These are phyloP conservation scores for Cladosporium sp. DNA, from an alignment of 2,329 filamentous ascomycete genomes.

Conservation along the genomic window DNA sequence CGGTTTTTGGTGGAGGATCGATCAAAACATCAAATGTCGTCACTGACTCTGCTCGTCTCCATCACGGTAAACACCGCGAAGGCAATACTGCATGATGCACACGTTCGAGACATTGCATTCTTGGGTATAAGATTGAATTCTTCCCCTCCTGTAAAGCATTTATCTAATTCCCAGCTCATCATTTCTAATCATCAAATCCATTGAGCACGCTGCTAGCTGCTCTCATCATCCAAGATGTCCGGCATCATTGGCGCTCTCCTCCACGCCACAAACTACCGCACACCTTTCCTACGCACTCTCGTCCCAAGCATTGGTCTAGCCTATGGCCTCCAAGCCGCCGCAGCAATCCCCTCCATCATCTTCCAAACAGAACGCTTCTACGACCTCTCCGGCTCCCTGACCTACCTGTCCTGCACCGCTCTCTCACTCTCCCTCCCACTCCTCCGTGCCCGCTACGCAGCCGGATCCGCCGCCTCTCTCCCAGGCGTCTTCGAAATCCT, in stretches of 20 bases:
- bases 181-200: too few species aligned
- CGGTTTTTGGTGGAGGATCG: background rate
- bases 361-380: constrained; percentile 63
- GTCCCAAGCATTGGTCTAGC: constrained; percentile 60
- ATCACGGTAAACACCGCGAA: too few species aligned
- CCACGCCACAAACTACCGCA: constrained; percentile 57
- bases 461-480: constrained; percentile 37
- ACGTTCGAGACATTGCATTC: too few species aligned
- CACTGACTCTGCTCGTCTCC: background rate
- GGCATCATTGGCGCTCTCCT: constrained; percentile 48
- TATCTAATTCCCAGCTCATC: too few species aligned
- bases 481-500: constrained; percentile 47
- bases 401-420: constrained; percentile 61
- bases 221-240: constrained; percentile 24
- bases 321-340: constrained; percentile 59
- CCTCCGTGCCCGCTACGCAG: constrained; percentile 51
- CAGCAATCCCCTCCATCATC: constrained; percentile 59
- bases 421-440: constrained; percentile 59
- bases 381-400: constrained; percentile 63
- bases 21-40: background rate
- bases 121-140: too few species aligned
- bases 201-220: background rate
- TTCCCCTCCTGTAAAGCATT: too few species aligned
- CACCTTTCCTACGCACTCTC: constrained; percentile 58
- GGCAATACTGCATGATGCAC: too few species aligned